Evolutionary conservation across 179 eudicot genomes (phyloP), one percentile per base, ranked within the genome.

Genomic region (Silene vulgaris): DNA sequence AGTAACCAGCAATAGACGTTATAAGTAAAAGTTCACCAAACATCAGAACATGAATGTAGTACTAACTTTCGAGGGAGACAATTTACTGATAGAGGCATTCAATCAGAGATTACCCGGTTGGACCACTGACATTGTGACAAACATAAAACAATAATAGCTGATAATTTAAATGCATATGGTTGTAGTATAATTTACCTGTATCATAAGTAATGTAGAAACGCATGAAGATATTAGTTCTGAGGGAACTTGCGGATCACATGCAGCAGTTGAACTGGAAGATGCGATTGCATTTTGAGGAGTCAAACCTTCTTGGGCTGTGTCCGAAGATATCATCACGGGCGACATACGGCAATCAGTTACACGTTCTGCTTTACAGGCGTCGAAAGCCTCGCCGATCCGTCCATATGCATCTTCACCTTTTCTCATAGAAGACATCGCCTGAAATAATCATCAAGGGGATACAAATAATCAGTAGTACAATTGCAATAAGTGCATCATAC

Each of bases 171-270:
- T 70, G 23, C 60, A 70, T 16, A 50, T 56, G 23, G 54, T 70
- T 69, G 30, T 48, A 4, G 35, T 9, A 54, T 35, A n/a, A 45
- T 28, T 13, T 85, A 94, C 98, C 98, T 92, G 97, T 77, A 94
- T 92, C 94, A 92, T 92, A 77, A 89, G 87, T 77, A 90, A 69
- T 61, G 96, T 89, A 73, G 96, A 90, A 45, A 94, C 92, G 69
- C 98, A 94, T 48, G 89, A 82, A 70, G 90, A 78, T 71, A 94
- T 88, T 70, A 92, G 92, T 73, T 92, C 96, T 73, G 94, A 87
- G 60, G 97, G 96, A 14, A 87, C 65, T 83, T 82, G 83, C 26
- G 81, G 60, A 56, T 86, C 90, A 70, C 79, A 79, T 69, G 67
- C 60, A 59, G 80, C 84, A 30, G 80, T 80, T 32, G 84, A 69